Evolutionary conservation across 257 asterid species (phyloP).

Genomic region (Verbena officinalis): DNA sequence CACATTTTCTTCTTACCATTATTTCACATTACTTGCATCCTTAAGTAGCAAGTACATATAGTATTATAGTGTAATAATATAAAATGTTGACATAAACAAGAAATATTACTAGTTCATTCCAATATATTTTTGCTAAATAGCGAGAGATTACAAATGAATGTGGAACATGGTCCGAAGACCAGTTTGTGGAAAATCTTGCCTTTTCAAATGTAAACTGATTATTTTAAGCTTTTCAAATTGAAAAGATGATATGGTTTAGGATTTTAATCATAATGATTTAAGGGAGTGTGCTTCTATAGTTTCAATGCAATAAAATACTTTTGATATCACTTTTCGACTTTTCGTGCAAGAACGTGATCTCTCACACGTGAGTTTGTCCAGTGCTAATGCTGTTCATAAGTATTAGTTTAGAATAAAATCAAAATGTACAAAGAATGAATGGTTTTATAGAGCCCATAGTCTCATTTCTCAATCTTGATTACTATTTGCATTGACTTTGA

Average conservation of each 20-base stretch:
- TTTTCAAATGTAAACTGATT: not conserved
- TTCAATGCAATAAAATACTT: not conserved
- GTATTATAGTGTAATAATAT: not conserved
- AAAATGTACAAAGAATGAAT: conserved; percentile 1
- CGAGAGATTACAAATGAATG: not conserved
- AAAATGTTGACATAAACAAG: too few species aligned
- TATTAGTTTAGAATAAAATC: not conserved
- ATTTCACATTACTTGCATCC: not conserved
- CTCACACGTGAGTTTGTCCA: conserved; percentile 17
- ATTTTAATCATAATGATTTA: conserved; percentile 6
- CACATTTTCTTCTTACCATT: not conserved
- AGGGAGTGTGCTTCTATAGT: conserved; percentile 9
- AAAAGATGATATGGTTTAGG: not conserved
- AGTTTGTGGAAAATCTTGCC: not conserved
- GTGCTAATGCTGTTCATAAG: not conserved
- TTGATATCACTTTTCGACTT: not conserved
- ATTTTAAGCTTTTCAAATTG: too few species aligned
- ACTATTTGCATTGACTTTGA: conserved; percentile 30
- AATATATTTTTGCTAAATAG: not conserved
- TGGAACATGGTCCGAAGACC: not conserved
- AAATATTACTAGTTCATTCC: not conserved
- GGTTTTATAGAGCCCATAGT: conserved; percentile 2
- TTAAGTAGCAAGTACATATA: not conserved
- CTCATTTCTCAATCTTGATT: not conserved
- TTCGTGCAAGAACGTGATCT: conserved; percentile 12